phyloP scores from a whole-genome alignment of 2,329 filamentous ascomycete species.

The Gyromitra esculenta region DNA sequence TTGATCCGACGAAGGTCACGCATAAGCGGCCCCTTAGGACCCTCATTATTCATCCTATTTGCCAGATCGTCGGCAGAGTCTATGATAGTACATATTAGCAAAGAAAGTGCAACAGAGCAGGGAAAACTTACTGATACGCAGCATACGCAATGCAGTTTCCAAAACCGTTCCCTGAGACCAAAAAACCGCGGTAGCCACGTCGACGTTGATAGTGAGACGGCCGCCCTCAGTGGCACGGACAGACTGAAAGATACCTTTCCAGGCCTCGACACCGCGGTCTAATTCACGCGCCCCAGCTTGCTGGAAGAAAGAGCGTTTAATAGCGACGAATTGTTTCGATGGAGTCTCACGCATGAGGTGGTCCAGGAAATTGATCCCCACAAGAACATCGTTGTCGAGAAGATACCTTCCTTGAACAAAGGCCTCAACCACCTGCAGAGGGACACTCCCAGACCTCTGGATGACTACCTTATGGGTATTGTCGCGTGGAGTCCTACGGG shows the following conservation, averaged over 20 bases:
- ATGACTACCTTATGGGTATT: conserved; percentile 72
- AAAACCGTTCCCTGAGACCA: conserved; percentile 66
- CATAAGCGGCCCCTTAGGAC: conserved; percentile 55
- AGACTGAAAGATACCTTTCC: conserved; percentile 89
- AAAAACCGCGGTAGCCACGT: conserved; percentile 91
- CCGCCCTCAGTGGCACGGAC: conserved; percentile 70
- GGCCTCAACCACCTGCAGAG: conserved; percentile 71
- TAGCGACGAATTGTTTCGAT: conserved; percentile 71
- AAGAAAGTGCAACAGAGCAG: not conserved
- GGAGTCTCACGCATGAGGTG: conserved; percentile 86
- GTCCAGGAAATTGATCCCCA: conserved; percentile 89
- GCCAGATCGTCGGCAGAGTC: conserved; percentile 58
- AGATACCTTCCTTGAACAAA: conserved; percentile 72
- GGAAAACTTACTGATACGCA: conserved; percentile 57
- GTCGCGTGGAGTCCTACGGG: conserved; percentile 51
- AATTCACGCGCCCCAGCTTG: conserved; percentile 66
- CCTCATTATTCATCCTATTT: conserved; percentile 53
- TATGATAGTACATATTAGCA: conserved; percentile 51
- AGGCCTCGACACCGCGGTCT: conserved; percentile 75
- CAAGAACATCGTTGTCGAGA: conserved; percentile 73
- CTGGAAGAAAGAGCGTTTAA: conserved; percentile 86
- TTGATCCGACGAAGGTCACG: conserved; percentile 65
- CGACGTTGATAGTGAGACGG: conserved; percentile 82
- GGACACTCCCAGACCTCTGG: conserved; percentile 72
- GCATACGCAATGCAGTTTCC: conserved; percentile 59